Base-by-base conservation (phyloP, 129 eudicot genomes). In the Deinandra increscens region DNA sequence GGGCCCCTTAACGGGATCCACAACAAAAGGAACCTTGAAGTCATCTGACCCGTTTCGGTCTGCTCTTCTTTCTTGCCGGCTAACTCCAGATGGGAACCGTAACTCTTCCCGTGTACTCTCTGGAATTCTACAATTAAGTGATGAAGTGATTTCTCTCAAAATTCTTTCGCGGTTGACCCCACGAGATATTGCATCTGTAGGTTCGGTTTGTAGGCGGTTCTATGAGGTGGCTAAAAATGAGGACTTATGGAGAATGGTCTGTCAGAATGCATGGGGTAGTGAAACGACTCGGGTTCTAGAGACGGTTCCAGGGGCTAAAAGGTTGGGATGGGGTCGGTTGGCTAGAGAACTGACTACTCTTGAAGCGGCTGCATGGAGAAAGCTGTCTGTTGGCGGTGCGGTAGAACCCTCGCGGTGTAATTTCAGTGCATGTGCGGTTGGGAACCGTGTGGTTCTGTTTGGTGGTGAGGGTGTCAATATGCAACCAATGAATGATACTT, bases 351-450 rank as follows among this genome's bases (percentile, higher is more conserved):
- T 91, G 5, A 91, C 97, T 6, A 91, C 97, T 56, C 96, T 91
- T 59, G 97, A 91, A 79, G 91, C 96, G 12, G 93, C 96, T 58
- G 93, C 96, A 19, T 91, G 97, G 97, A 70, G 90, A 61, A 91
- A 88, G 73, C 72, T 91, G 46, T 76, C 87, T 0, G 97, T 91
- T 13, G 87, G 90, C 6, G 97, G 97, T 36, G 88, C 84, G 1
- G 97, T 91, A 3, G 97, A 88, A 60, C 97, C 97, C 9, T 91
- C 97, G 0, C 90, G 97, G 15, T 91, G 97, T 69, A 91, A 91
- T 76, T 91, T 91, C 80, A 88, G 97, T 64, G 97, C 97, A 0
- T 91, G 97, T 79, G 96, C 97, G 7, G 97, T 86, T 44, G 97
- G 97, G 62, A 91, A 88, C 64, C 92, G 97, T 89, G 96, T n/a